Conservation (phyloP, 2,329 filamentous ascomycete species). For the Cordyceps fumosorosea region DNA sequence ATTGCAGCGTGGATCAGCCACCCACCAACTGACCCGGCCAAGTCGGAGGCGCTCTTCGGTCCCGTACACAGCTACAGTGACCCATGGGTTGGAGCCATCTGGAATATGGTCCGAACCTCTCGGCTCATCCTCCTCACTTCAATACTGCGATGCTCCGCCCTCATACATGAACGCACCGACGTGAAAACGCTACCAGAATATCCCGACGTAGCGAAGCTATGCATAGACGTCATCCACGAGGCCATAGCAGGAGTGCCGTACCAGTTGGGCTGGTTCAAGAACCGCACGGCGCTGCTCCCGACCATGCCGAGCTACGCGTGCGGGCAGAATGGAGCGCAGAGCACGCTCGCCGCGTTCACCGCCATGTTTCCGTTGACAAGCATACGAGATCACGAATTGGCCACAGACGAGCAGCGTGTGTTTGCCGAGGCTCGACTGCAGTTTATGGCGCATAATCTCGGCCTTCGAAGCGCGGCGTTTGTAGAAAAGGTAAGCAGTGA, state of each 20-base stretch:
- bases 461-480: background rate
- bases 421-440: background rate
- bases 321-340: background rate
- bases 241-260: background rate
- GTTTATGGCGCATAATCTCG: background rate
- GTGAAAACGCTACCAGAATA: background rate
- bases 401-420: background rate
- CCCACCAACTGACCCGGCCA: background rate
- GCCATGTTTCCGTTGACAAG: background rate
- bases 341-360: background rate
- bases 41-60: background rate
- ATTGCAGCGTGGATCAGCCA: background rate
- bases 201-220: background rate
- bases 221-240: background rate
- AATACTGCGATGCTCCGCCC: background rate
- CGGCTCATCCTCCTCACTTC: background rate
- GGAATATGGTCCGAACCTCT: background rate
- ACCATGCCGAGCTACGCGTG: conserved; percentile 1
- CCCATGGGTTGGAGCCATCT: conserved; percentile 1
- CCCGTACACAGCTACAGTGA: background rate
- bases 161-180: background rate
- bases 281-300: background rate
- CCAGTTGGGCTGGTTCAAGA: background rate
- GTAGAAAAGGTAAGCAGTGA: background rate
- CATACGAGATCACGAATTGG: background rate